Conservation (phyloP, 306 rosid species). For the Luffa acutangula region DNA sequence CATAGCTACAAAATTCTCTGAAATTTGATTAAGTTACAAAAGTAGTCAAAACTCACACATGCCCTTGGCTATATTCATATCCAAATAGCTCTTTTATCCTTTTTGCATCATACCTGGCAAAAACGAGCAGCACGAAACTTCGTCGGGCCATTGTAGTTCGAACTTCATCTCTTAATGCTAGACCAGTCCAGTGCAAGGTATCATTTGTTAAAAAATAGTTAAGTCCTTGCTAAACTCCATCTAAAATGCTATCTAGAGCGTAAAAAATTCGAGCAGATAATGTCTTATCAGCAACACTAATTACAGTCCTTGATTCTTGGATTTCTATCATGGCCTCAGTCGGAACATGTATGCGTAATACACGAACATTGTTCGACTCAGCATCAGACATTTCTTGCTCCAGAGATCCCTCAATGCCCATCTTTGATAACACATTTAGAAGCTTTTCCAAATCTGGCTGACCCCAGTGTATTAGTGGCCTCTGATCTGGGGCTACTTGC, state of each 20-base stretch:
- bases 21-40: no score
- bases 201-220: neutral
- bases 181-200: neutral
- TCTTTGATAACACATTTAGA: constrained; percentile 34
- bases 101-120: neutral
- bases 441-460: constrained; percentile 41
- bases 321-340: constrained; percentile 48
- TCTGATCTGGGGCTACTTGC: constrained; percentile 6
- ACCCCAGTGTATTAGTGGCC: constrained; percentile 43
- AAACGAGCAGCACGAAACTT: neutral
- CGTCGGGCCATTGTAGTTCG: neutral
- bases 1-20: neutral
- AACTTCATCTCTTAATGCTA: neutral
- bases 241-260: constrained; percentile 35
- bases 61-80: neutral
- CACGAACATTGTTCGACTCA: constrained; percentile 18
- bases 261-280: constrained; percentile 40
- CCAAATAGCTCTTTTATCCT: neutral
- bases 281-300: constrained; percentile 32
- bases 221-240: constrained; percentile 18
- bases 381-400: constrained; percentile 12
- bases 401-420: constrained; percentile 45
- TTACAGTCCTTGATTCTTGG: constrained; percentile 30
- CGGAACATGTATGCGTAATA: constrained; percentile 37
- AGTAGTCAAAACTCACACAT: no score